Percentiles rank a stretch among this genome's conserved stretches.
Conservation (phyloP, 1,139 yeast genomes). For the Suhomyces chickasaworum region DNA sequence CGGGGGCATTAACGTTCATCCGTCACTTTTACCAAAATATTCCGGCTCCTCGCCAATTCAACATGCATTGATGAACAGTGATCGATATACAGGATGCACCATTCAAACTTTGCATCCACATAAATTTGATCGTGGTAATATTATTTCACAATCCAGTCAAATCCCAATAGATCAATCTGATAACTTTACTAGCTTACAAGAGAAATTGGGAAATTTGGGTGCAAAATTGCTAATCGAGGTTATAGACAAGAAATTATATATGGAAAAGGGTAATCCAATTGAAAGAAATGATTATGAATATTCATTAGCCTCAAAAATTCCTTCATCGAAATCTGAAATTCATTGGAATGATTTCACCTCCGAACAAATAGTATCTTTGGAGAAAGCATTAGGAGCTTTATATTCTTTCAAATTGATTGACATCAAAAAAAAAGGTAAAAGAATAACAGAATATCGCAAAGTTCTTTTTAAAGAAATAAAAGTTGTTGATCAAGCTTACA, state of each 20-base stretch:
- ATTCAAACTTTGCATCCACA: constrained; percentile 89
- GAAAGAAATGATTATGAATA: constrained; percentile 29
- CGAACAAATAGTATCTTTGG: constrained; percentile 42
- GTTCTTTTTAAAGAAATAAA: constrained; percentile 47
- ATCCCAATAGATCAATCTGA: constrained; percentile 43
- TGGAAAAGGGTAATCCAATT: constrained; percentile 13
- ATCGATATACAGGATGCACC: constrained; percentile 73
- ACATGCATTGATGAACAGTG: constrained; percentile 68
- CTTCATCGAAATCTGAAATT: constrained; percentile 41
- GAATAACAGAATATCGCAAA: constrained; percentile 37
- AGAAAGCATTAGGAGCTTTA: constrained; percentile 62
- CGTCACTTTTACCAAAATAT: constrained; percentile 79
- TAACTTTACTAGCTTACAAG: constrained; percentile 43
- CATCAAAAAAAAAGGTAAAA: constrained; percentile 31
- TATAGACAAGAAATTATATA: constrained; percentile 38
- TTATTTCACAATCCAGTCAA: constrained; percentile 59
- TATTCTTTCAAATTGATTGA: constrained; percentile 47
- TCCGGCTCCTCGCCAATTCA: constrained; percentile 94
- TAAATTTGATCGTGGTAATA: constrained; percentile 77
- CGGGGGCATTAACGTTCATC: constrained; percentile 91
- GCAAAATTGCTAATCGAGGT: constrained; percentile 56
- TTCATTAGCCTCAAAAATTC: constrained; percentile 62
- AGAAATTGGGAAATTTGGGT: constrained; percentile 58
- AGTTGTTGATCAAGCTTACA: constrained; percentile 1
- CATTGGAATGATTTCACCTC: constrained; percentile 47